Evolutionary conservation across 805 yeast genomes (phyloP).

Genomic region (Ogataea nakhonphanomensis): DNA sequence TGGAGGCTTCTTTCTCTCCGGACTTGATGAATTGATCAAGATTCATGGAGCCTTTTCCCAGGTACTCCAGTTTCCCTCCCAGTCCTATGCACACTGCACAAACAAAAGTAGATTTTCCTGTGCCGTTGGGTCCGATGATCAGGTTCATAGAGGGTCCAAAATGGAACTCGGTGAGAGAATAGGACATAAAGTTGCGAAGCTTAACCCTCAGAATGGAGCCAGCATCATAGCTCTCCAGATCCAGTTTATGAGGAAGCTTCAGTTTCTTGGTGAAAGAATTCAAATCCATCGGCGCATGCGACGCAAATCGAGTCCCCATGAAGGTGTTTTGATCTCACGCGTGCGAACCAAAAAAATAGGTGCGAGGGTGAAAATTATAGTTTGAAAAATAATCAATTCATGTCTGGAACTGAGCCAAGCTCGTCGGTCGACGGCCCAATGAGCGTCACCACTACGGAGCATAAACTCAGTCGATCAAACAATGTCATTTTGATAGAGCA

Average conservation of each 20-base stretch:
- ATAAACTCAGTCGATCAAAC: conserved; percentile 24
- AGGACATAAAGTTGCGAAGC: conserved; percentile 65
- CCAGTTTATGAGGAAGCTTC: conserved; percentile 13
- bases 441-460: conserved; percentile 5
- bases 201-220: conserved; percentile 51
- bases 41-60: conserved; percentile 65
- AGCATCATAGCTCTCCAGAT: conserved; percentile 34
- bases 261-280: conserved; percentile 20
- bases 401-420: conserved; percentile 8
- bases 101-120: conserved; percentile 90
- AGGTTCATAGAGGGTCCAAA: conserved; percentile 83
- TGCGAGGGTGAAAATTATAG: background rate
- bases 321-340: conserved; percentile 3
- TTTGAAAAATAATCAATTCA: background rate
- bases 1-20: conserved; percentile 45
- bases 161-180: conserved; percentile 62
- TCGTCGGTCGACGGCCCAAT: conserved; percentile 5
- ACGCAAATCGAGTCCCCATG: conserved; percentile 13
- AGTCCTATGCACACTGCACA: conserved; percentile 90
- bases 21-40: conserved; percentile 68
- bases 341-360: background rate
- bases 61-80: conserved; percentile 70
- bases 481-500: conserved; percentile 28
- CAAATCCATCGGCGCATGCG: conserved; percentile 10
- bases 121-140: conserved; percentile 95